Conservation (phyloP, 1,284 basidiomycete species). For the Cutaneotrichosporon cyanovorans region DNA sequence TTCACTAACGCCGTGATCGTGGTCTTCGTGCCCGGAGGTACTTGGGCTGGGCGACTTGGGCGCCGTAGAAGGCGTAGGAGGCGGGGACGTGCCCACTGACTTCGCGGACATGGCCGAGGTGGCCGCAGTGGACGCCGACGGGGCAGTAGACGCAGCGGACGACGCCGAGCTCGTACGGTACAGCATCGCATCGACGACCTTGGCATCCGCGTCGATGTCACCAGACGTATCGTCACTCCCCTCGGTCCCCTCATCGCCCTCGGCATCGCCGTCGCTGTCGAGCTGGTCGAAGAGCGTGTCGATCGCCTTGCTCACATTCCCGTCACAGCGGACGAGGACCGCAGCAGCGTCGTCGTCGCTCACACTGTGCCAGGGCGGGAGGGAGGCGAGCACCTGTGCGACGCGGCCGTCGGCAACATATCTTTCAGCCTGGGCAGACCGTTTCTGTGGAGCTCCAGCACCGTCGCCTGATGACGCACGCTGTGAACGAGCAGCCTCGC, state of each 20-base stretch:
- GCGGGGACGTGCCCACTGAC: too few species aligned
- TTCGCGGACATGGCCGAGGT: too few species aligned
- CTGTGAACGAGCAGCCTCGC: constrained; percentile 30
- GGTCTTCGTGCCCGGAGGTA: too few species aligned
- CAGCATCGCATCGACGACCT: not conserved
- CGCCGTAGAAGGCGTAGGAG: too few species aligned
- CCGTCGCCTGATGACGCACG: constrained; percentile 25
- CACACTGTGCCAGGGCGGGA: constrained; percentile 29
- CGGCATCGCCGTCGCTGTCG: constrained; percentile 15
- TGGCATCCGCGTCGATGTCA: not conserved
- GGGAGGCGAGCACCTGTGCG: constrained; percentile 23
- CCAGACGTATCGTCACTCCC: constrained; percentile 1
- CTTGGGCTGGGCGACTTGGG: too few species aligned
- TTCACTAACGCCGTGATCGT: too few species aligned
- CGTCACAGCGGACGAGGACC: constrained; percentile 29
- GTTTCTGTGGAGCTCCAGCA: not conserved
- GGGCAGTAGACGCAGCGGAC: too few species aligned
- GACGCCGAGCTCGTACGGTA: too few species aligned
- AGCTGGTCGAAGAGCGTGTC: constrained; percentile 37
- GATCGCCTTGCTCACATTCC: constrained; percentile 32
- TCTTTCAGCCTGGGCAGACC: not conserved
- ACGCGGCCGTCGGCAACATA: constrained; percentile 10
- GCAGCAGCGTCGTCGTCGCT: constrained; percentile 15
- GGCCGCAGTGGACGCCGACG: too few species aligned
- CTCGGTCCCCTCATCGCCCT: not conserved